Evolutionary conservation across 306 rosid species (phyloP).

Genomic region (Acacia acuminata): DNA sequence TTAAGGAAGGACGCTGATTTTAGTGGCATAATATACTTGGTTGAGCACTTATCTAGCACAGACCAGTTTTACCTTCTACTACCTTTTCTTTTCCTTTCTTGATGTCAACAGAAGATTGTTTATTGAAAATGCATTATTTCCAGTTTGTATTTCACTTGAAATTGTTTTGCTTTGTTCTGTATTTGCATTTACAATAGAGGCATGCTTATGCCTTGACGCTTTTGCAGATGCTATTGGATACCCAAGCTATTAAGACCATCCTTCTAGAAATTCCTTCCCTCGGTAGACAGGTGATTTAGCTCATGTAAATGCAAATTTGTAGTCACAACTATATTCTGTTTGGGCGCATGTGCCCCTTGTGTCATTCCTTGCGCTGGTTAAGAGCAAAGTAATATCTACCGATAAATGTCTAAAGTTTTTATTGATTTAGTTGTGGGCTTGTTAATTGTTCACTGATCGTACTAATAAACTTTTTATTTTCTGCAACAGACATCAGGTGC

Average conservation of each 20-base stretch:
- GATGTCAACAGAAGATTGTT: not conserved
- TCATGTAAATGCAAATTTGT: slow-evolving; percentile 17
- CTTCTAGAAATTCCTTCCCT: slow-evolving; percentile 97
- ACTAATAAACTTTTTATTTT: slow-evolving; percentile 26
- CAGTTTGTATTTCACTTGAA: no score
- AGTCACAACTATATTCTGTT: not conserved
- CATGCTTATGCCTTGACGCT: slow-evolving; percentile 38
- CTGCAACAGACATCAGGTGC: slow-evolving; percentile 82
- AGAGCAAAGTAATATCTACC: slow-evolving; percentile 8
- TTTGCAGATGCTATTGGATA: slow-evolving; percentile 93
- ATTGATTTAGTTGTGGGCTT: slow-evolving; percentile 15
- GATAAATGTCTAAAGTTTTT: not conserved
- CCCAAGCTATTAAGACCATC: slow-evolving; percentile 98
- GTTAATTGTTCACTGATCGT: not conserved
- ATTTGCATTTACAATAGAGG: no score
- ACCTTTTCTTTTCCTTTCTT: not conserved
- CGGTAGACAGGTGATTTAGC: slow-evolving; percentile 82
- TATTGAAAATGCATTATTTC: no score
- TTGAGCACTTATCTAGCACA: not conserved
- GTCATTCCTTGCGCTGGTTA: not conserved
- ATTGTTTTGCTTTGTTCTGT: no score
- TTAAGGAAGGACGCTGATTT: not conserved
- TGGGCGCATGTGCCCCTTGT: not conserved
- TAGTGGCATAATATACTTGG: not conserved
- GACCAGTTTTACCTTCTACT: not conserved